These are phyloP conservation scores for Elaeis oleifera DNA, from an alignment of 202 grass and related monocot genomes.

Conservation along the genomic window DNA sequence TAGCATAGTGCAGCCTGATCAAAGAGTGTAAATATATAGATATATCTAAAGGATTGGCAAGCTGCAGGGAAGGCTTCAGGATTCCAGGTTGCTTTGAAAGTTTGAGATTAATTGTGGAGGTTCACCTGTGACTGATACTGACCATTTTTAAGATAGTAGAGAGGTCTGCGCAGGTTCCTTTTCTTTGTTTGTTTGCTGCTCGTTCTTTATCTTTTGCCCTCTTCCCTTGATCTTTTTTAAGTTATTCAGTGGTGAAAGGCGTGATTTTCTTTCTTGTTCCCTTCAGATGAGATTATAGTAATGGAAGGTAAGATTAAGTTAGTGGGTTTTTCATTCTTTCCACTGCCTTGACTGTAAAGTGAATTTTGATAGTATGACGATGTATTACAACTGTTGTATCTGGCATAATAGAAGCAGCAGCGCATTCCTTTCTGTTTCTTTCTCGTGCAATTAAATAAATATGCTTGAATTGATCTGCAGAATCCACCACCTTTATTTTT, in stretches of 20 bases:
- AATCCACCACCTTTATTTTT: too few species aligned
- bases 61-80: slow-evolving; percentile 27
- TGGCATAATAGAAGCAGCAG: not conserved
- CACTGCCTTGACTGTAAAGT: slow-evolving; percentile 7
- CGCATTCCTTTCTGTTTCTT: slow-evolving; percentile 18
- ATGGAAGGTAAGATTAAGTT: not conserved
- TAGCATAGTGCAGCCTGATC: slow-evolving; percentile 29
- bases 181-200: slow-evolving; percentile 11
- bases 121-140: slow-evolving; percentile 47
- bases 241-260: too few species aligned
- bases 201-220: not conserved
- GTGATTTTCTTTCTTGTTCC: not conserved
- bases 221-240: too few species aligned
- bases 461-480: too few species aligned
- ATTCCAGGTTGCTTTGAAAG: slow-evolving; percentile 29
- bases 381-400: slow-evolving; percentile 6
- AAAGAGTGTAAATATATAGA: slow-evolving; percentile 41
- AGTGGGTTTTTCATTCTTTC: slow-evolving; percentile 5
- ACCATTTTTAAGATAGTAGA: slow-evolving; percentile 35
- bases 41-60: slow-evolving; percentile 52
- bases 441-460: too few species aligned
- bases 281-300: slow-evolving; percentile 4
- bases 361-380: slow-evolving; percentile 2
- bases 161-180: slow-evolving; percentile 31
- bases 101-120: slow-evolving; percentile 22